phyloP scores from a whole-genome alignment of 2,329 filamentous ascomycete genomes.

The Penicillium paneum region DNA sequence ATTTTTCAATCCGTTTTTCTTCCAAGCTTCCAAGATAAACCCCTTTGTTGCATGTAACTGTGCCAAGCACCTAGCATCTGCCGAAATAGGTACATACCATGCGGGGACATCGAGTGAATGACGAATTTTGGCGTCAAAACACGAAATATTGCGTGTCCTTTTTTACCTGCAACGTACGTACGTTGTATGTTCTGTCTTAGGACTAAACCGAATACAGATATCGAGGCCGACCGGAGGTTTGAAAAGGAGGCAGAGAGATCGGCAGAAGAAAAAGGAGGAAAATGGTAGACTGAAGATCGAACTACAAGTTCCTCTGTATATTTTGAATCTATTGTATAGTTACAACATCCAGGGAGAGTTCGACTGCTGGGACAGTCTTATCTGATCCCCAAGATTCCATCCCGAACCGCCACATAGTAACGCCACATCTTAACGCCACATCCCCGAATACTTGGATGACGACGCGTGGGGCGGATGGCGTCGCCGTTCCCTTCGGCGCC shows the following conservation, averaged over 20 bases:
- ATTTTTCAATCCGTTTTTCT: background rate
- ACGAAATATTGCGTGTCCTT: background rate
- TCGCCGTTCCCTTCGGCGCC: background rate
- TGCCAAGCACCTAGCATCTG: too few species aligned
- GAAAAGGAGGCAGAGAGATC: background rate
- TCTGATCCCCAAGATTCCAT: background rate
- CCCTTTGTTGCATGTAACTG: too few species aligned
- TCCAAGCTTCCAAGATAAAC: background rate
- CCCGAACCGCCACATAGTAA: background rate
- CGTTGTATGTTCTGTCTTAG: background rate
- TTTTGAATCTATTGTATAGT: too few species aligned
- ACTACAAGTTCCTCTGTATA: too few species aligned
- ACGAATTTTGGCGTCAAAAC: background rate
- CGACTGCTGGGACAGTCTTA: too few species aligned
- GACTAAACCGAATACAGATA: background rate
- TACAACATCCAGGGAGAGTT: too few species aligned
- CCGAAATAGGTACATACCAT: too few species aligned
- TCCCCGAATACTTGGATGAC: background rate
- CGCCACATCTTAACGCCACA: background rate
- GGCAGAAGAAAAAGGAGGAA: background rate
- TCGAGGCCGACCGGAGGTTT: background rate
- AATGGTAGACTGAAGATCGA: background rate
- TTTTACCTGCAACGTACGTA: background rate
- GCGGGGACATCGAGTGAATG: background rate
- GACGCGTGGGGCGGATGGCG: conserved; percentile 2